Percentiles rank a stretch among this genome's conserved stretches.
phyloP scores from a whole-genome alignment of 2,329 filamentous ascomycete species.

The Leptographium lundbergii region DNA sequence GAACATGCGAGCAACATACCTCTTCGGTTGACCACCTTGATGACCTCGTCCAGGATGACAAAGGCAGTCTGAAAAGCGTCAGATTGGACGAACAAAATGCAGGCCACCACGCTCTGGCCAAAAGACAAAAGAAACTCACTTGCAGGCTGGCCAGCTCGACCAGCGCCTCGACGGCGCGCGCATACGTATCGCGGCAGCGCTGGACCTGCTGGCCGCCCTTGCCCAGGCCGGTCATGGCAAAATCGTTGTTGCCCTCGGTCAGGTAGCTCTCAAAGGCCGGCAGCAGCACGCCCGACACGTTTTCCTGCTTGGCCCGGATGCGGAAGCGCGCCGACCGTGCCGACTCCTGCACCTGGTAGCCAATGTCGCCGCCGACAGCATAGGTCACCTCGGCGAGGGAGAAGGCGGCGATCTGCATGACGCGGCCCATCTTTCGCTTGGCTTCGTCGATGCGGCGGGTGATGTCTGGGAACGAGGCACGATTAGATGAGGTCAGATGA shows the following conservation, averaged over 20 bases:
- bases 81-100: no score
- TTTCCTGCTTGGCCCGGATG: constrained; percentile 90
- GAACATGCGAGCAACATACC: constrained; percentile 34
- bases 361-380: constrained; percentile 87
- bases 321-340: constrained; percentile 88
- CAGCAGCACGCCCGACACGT: constrained; percentile 91
- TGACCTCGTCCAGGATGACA: constrained; percentile 95
- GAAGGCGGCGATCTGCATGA: constrained; percentile 98
- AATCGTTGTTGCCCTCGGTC: constrained; percentile 85
- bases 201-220: constrained; percentile 97
- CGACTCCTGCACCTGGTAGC: constrained; percentile 94
- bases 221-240: constrained; percentile 86
- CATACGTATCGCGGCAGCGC: constrained; percentile 89
- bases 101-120: no score
- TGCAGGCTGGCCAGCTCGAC: constrained; percentile 92
- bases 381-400: constrained; percentile 96
- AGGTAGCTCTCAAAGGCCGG: constrained; percentile 88
- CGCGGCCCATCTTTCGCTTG: constrained; percentile 97
- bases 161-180: constrained; percentile 85
- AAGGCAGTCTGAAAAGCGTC: constrained; percentile 61
- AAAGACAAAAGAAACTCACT: constrained; percentile 25
- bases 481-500: no score
- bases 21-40: constrained; percentile 97
- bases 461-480: constrained; percentile 51
- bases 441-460: constrained; percentile 95